These are phyloP conservation scores for Areca catechu DNA, from an alignment of 176 grass and related monocot genomes.

Conservation along the genomic window DNA sequence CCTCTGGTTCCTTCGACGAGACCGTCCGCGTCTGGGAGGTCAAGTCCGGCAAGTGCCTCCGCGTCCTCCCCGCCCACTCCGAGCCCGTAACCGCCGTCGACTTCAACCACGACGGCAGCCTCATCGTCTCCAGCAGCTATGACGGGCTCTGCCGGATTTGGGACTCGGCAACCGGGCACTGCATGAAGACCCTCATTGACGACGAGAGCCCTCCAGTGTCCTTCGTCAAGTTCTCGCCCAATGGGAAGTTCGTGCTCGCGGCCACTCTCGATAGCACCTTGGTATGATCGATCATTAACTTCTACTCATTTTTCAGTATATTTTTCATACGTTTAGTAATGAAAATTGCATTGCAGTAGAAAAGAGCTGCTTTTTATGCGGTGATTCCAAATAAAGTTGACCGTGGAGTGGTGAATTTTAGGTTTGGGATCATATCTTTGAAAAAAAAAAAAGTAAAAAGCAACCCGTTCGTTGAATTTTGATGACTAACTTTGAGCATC, in stretches of 20 bases:
- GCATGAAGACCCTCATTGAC: conserved; percentile 84
- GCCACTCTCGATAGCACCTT: conserved; percentile 79
- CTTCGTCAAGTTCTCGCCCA: conserved; percentile 78
- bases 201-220: conserved; percentile 78
- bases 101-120: conserved; percentile 60
- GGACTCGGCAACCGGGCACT: conserved; percentile 71
- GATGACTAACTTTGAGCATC: no score
- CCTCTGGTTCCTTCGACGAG: conserved; percentile 89
- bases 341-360: no score
- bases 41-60: conserved; percentile 66
- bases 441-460: no score
- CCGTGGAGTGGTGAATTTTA: no score
- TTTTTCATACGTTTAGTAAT: no score
- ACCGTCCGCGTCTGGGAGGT: conserved; percentile 94
- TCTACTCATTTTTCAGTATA: no score
- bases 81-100: conserved; percentile 88
- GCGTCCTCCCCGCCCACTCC: conserved; percentile 81
- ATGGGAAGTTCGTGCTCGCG: conserved; percentile 89
- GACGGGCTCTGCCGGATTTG: conserved; percentile 81
- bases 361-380: no score
- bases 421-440: no score
- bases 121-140: conserved; percentile 79
- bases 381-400: no score
- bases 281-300: conserved; percentile 38
- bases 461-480: no score